Evolutionary conservation across 371 early-diverging fungal species (phyloP), one percentile per base, ranked within the genome.

Genomic region (Mucor racemosus): DNA sequence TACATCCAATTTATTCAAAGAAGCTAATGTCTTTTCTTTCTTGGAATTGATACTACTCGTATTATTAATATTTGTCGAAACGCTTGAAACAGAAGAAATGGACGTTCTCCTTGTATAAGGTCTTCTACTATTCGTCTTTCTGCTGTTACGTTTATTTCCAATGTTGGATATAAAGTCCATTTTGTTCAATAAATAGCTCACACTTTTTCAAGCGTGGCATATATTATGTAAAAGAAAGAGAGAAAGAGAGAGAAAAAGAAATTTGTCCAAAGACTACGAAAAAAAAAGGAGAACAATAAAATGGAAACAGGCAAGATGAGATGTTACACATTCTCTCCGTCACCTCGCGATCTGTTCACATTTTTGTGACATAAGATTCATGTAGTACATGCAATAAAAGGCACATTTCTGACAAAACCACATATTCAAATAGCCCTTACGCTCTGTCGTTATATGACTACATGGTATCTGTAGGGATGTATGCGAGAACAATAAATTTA

Each of bases 121-220:
- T 26, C 69, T 41, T 48, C 73, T 55, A 36, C 67, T 67, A 10
- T 33, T 68, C 5, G 73, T 60, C 21, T 66, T 65, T 62, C 73
- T 60, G 9, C 35, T 73, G 48, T 60, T 65, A n/a, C 73, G 65
- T 21, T 73, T 73, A 56, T 68, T 73, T 33, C 73, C 73, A 48
- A 73, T 64, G 62, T 62, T 66, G 35, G 68, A 68, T 57, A 70
- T 56, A 40, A 62, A 73, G 42, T 73, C 73, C 73, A 73, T 73
- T 53, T 56, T 64, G 46, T 35, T 44, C 35, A 57, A 31, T 39
- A 39, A 17, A 56, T 40, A 14, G 57, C 41, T 60, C 62, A 62
- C 62, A 67, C 61, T 9, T 11, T 35, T 8, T 21, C 35, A 67
- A 58, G 62, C 58, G 62, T 66, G 66, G 57, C 56, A 60, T 38